phyloP scores from a whole-genome alignment of 1,139 yeast genomes.

The Zygosaccharomyces sapae region DNA sequence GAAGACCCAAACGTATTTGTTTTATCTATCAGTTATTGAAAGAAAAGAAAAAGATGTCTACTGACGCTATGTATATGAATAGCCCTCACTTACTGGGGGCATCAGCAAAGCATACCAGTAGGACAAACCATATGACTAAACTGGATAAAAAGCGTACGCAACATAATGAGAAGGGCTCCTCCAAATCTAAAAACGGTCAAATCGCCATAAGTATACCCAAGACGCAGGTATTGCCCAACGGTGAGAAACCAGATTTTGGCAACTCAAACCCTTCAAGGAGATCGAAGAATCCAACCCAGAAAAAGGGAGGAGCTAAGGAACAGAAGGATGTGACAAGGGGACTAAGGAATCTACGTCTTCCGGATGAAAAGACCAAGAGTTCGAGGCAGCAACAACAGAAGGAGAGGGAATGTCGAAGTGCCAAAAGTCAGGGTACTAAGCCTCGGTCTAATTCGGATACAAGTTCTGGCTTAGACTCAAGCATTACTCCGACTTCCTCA shows the following conservation, averaged over 20 bases:
- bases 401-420: not conserved
- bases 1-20: not conserved
- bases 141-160: conserved; percentile 14
- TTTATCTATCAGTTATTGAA: not conserved
- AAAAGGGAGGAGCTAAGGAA: conserved; percentile 4
- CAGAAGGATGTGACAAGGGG: conserved; percentile 21
- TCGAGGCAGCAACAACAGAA: not conserved
- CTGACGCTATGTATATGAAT: conserved; percentile 36
- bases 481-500: not conserved
- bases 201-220: conserved; percentile 16
- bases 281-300: conserved; percentile 7
- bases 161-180: conserved; percentile 12
- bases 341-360: conserved; percentile 22
- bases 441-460: not conserved
- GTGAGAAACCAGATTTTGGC: conserved; percentile 34
- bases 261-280: conserved; percentile 12
- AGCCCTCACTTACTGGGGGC: conserved; percentile 33
- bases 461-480: not conserved
- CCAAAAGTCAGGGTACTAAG: not conserved
- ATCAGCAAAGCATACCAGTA: conserved; percentile 20
- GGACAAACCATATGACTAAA: conserved; percentile 17
- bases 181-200: conserved; percentile 18
- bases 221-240: conserved; percentile 31
- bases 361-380: conserved; percentile 4
- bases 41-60: conserved; percentile 23